phyloP scores from a whole-genome alignment of 1,284 basidiomycete species.

The Marasmius tenuissimus region DNA sequence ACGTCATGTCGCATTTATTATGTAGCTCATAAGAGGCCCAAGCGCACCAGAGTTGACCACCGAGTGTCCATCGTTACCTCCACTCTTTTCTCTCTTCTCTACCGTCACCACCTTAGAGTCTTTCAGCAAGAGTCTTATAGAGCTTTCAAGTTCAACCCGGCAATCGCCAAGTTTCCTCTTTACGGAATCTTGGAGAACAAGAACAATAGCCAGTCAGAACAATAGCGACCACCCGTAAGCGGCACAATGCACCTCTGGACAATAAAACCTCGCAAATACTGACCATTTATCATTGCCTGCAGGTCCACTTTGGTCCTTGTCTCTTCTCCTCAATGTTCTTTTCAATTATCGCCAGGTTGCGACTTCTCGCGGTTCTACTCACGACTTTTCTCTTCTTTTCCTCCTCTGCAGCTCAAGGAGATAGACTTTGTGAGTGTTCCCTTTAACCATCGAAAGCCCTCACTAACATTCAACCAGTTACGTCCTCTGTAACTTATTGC shows the following conservation, averaged over 20 bases:
- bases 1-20: too few relatives aligned
- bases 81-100: not conserved
- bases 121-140: too few relatives aligned
- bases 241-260: conserved; percentile 13
- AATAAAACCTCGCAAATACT: not conserved
- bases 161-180: not conserved
- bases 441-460: conserved; percentile 11
- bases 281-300: not conserved
- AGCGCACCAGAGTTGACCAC: not conserved
- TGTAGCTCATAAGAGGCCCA: too few relatives aligned
- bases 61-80: not conserved
- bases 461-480: conserved; percentile 45
- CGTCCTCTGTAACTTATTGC: conserved; percentile 88
- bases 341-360: conserved; percentile 69
- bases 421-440: conserved; percentile 56
- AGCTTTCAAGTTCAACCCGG: not conserved
- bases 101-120: not conserved
- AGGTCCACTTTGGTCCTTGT: not conserved
- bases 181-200: not conserved
- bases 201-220: conserved; percentile 4
- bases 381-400: conserved; percentile 41
- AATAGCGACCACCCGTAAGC: conserved; percentile 16
- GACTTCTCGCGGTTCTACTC: conserved; percentile 40
- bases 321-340: conserved; percentile 40
- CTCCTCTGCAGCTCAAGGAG: conserved; percentile 45